Percentiles rank a stretch among this genome's conserved stretches.
phyloP scores from a whole-genome alignment of 805 yeast species.

The Kluyveromyces nonfermentans region DNA sequence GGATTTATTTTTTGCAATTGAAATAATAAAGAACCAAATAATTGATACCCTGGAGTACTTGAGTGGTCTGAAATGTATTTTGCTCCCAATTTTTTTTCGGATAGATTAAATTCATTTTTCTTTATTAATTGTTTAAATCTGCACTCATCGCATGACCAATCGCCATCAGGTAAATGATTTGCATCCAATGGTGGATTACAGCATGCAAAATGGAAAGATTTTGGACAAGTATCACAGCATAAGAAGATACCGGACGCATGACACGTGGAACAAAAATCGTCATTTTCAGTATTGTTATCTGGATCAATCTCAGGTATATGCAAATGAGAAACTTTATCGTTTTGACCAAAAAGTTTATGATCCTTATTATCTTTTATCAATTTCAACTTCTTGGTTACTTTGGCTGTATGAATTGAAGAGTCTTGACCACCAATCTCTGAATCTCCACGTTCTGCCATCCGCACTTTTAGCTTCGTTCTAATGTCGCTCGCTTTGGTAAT shows the following conservation, averaged over 20 bases:
- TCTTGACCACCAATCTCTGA: not conserved
- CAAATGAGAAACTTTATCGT: conserved; percentile 8
- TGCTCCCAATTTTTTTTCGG: conserved; percentile 16
- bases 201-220: conserved; percentile 85
- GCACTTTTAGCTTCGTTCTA: conserved; percentile 10
- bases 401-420: not conserved
- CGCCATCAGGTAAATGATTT: conserved; percentile 67
- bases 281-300: conserved; percentile 42
- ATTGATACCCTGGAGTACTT: conserved; percentile 13
- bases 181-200: conserved; percentile 84
- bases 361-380: conserved; percentile 11
- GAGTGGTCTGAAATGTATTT: conserved; percentile 9
- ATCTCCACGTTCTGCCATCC: not conserved
- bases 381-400: conserved; percentile 12
- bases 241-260: conserved; percentile 82
- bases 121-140: conserved; percentile 32
- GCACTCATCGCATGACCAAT: conserved; percentile 86
- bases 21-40: conserved; percentile 51
- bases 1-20: conserved; percentile 54
- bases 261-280: conserved; percentile 87
- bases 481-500: conserved; percentile 28
- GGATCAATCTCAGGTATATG: conserved; percentile 19
- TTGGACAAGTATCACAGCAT: conserved; percentile 91
- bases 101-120: conserved; percentile 7
- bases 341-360: conserved; percentile 39